Base-by-base conservation (phyloP, 2,329 filamentous ascomycete genomes). In the Aspergillus neotritici region DNA sequence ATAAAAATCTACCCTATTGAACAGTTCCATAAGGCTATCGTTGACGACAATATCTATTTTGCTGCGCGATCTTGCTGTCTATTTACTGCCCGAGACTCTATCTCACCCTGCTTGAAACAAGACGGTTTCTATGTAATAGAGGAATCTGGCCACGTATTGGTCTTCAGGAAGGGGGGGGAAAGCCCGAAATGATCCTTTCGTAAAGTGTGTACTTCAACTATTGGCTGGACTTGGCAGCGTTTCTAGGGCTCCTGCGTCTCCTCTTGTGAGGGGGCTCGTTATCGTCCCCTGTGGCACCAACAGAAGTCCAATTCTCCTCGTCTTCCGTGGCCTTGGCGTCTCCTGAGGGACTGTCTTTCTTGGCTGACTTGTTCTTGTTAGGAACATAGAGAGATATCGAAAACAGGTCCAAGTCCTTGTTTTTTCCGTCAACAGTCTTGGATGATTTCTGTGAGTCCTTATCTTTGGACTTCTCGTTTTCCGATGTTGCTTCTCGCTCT, bases 231-330 rank as follows among this genome's bases (percentile, higher is more conserved):
- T 25, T 25, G 13, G 15, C 37, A 15, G 36, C 28, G 9, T 53
- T 52, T 37, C 52, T 55, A 34, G 61, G 56, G 40, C 58, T 62
- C 5, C 55, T 55, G 13, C 63, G 58, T 17, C 60, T 56, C 43
- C 60, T 62, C 42, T 68, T 68, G n/a, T 57, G 33, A 12, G 64
- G 64, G 1, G 60, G 62, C 33, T 64, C 64, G 14, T 56, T 51
- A 13, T 58, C 55, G 7, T 52, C 44, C 28, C 56, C 51, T 12
- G 45, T 37, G 13, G 43, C 39, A 10, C 47, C 46, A 34, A 55
- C 50, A 28, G 58, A 48, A 39, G 47, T 48, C 36, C 53, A 50
- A 15, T 44, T 48, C n/a, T 49, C 52, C 9, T 58, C 45, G 31
- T 43, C 47, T n/a, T 32, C 17, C 17, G 36, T 21, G n/a, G 49